Base-by-base conservation (phyloP, 2,329 filamentous ascomycete genomes). In the Chaetomium sp. region DNA sequence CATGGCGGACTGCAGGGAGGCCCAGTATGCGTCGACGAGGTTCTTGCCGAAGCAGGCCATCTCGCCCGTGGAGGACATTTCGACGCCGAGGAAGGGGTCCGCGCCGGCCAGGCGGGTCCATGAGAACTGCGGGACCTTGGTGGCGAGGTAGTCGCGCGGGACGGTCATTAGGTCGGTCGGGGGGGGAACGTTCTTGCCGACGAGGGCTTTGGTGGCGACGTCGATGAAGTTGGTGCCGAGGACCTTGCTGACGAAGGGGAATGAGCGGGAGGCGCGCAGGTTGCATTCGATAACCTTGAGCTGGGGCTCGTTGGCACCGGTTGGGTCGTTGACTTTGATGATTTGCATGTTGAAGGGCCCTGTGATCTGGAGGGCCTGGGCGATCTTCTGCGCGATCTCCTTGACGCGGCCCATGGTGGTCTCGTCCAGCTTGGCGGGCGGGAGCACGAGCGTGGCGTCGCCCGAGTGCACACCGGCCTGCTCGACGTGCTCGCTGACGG, bases 341-440 rank as follows among this genome's bases (percentile, higher is more conserved):
- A 99, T 95, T 71, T 99, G 94, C 92, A 99, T 97, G 81, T 99
- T 99, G 84, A 97, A 99, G 57, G 94, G 94, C 54, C 94, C 94
- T 19, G 91, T 97, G 72, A 97, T 97, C 68, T 82, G 91, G 90
- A 92, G 96, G 48, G 94, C 94, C 75, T 94, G 88, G 63, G 94
- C 94, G 52, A 99, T 91, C 82, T 96, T 97, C 73, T 91, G 75
- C 12, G 94, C 92, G 65, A 99, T 97, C 65, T 89, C 89, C 84
- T 96, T 97, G 68, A 96, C 83, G 59, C 94, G 89, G 62, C 82
- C 83, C 81, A 96, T 88, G 62, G 87, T 88, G 56, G 74, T 75
- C 64, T 87, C 78, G 61, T 95, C 88, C 32, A 97, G 84, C 69
- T 82, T 87, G 60, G 79, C 84, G 4, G 94, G 94, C 19, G 94